Evolutionary conservation across 1,284 basidiomycete species (phyloP), one percentile per base, ranked within the genome.

Genomic region (Ganoderma boninense): DNA sequence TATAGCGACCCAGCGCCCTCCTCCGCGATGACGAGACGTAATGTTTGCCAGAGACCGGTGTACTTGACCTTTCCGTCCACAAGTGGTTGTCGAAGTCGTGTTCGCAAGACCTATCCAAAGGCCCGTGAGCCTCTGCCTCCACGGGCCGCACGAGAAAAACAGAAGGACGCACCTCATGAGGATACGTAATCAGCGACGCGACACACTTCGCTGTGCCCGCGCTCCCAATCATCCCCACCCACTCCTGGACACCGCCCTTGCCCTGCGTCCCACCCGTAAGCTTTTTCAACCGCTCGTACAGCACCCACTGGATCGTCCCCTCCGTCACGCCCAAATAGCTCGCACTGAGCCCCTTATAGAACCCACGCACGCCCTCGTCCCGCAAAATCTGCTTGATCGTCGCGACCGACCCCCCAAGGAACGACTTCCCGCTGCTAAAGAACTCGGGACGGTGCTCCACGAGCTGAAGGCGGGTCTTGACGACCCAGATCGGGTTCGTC

Each of bases 401-500:
- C 43, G 83, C 76, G 82, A 86, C 84, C 70, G 89, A 90, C 54
- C 90, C 89, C 0, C 87, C 89, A 16, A 89, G 78, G 4, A 83
- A 78, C 23, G 78, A 79, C 16, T 67, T 64, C 29, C 69, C 20
- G 79, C 69, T 16, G 79, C 78, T n/a, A 76, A 79, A 8, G 69
- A 69, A 13, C 71, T 61, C 69, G 69, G 67, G 61, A 65, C 64
- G 62, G 71, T 71, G 72, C 74, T 72, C 66, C 69, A 72, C 85
- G 40, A 97, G 90, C 80, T 99, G 97, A 64, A 99, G 79, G 2
- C 97, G 91, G 46, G 97, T 99, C 82, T 99, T 99, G 75, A 99
- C 95, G 52, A 99, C 97, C 97, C 97, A 99, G 60, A 99, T 98
- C 0, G 97, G 97, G 80, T 99, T 99, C 20, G 97, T 99, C 13